Evolutionary conservation across 2,329 filamentous ascomycete genomes (phyloP).

Genomic region (Penicillium janthinellum): DNA sequence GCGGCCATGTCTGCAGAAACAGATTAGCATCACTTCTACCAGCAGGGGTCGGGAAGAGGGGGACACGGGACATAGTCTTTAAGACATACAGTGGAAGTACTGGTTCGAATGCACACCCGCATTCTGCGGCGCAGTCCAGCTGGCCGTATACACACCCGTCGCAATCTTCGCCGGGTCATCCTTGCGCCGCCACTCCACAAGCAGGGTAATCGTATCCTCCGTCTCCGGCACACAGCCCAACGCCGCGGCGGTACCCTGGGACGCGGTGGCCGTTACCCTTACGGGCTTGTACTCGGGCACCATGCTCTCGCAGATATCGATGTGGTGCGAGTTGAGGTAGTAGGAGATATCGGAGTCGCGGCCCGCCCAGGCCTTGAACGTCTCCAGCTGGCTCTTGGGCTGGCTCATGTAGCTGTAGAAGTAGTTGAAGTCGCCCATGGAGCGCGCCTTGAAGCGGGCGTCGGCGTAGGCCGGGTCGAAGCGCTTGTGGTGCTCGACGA

Average conservation of each 20-base stretch:
- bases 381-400: slow-evolving; percentile 87
- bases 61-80: too few relatives aligned
- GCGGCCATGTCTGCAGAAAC: slow-evolving; percentile 66
- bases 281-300: slow-evolving; percentile 77
- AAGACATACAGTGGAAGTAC: slow-evolving; percentile 75
- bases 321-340: slow-evolving; percentile 93
- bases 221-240: slow-evolving; percentile 79
- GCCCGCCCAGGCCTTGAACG: slow-evolving; percentile 92
- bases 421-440: slow-evolving; percentile 93
- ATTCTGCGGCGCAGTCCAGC: slow-evolving; percentile 90
- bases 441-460: slow-evolving; percentile 73
- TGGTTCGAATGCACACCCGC: slow-evolving; percentile 96
- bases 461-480: slow-evolving; percentile 93
- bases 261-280: slow-evolving; percentile 76
- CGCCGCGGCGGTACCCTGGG: slow-evolving; percentile 74
- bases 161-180: slow-evolving; percentile 69
- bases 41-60: too few relatives aligned
- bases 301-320: slow-evolving; percentile 93
- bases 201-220: slow-evolving; percentile 88
- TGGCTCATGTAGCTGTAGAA: slow-evolving; percentile 98
- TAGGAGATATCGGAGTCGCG: slow-evolving; percentile 92
- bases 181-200: slow-evolving; percentile 84
- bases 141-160: slow-evolving; percentile 89
- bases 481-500: slow-evolving; percentile 95
- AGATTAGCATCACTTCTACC: too few relatives aligned